These are phyloP conservation scores for Dacryopinax primogenitus DNA, from an alignment of 768 basidiomycete species.

Conservation along the genomic window DNA sequence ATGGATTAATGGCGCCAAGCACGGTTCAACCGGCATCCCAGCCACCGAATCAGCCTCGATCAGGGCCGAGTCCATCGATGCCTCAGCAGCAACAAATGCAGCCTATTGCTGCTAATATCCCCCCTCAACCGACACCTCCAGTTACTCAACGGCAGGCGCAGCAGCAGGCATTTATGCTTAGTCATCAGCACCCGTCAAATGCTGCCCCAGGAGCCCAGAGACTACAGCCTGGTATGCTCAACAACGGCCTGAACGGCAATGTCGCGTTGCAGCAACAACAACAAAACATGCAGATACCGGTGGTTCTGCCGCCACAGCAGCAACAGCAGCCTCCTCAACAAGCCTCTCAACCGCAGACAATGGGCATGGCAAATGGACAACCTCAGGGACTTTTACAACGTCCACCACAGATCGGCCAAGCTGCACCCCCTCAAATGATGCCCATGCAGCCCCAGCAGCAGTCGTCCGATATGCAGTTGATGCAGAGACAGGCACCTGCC, in stretches of 20 bases:
- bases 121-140: not conserved
- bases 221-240: not conserved
- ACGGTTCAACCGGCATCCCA: not conserved
- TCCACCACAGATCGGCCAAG: not conserved
- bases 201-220: not conserved
- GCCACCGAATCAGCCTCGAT: not conserved
- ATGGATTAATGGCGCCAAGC: not conserved
- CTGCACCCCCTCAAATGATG: not conserved
- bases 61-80: not conserved
- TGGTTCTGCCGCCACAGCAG: not conserved
- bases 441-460: not conserved
- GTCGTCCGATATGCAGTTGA: not conserved
- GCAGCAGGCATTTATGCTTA: not conserved
- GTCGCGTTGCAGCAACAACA: not conserved
- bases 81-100: not conserved
- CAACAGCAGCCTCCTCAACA: not conserved
- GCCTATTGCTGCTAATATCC: not conserved
- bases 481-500: not conserved
- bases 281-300: not conserved
- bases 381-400: not conserved
- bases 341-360: not conserved
- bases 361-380: not conserved
- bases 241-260: not conserved
- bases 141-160: not conserved
- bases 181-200: not conserved